Evolutionary conservation across 495 filamentous ascomycete species (phyloP).

Genomic region (Wilcoxina mikolae): DNA sequence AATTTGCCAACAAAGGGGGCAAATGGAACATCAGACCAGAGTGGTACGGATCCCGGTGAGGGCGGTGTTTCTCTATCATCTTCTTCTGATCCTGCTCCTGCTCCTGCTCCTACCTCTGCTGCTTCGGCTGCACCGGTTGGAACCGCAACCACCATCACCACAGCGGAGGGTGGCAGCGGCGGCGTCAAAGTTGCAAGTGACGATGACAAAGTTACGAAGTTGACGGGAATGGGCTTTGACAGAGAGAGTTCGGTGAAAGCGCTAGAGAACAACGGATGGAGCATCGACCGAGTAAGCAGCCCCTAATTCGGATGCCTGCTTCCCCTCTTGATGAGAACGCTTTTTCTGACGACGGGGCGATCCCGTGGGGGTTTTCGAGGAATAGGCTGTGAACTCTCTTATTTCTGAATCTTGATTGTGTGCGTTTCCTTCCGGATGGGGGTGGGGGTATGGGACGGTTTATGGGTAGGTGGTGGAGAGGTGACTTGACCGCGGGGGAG

Average conservation of each 20-base stretch:
- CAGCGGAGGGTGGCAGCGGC: too few species aligned
- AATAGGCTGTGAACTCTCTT: neutral
- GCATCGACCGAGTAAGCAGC: conserved; percentile 75
- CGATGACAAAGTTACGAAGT: conserved; percentile 76
- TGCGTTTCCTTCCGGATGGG: neutral
- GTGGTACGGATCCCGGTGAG: conserved; percentile 13
- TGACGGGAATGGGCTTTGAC: conserved; percentile 84
- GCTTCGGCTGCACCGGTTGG: too few species aligned
- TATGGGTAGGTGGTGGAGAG: neutral
- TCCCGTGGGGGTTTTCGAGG: too few species aligned
- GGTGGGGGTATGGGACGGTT: neutral
- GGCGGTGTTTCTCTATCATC: conserved; percentile 8
- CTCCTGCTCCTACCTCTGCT: neutral
- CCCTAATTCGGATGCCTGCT: neutral
- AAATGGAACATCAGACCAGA: conserved; percentile 18
- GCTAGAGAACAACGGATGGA: conserved; percentile 88
- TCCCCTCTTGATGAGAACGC: neutral
- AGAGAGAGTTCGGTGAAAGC: conserved; percentile 64
- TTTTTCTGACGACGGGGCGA: neutral
- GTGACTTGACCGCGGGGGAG: too few species aligned
- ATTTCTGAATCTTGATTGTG: neutral
- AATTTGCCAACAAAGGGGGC: conserved; percentile 3
- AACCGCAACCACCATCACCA: conserved; percentile 36
- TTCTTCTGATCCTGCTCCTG: neutral
- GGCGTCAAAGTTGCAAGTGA: conserved; percentile 51